Conservation (phyloP, 768 basidiomycete genomes). For the Suillus plorans region DNA sequence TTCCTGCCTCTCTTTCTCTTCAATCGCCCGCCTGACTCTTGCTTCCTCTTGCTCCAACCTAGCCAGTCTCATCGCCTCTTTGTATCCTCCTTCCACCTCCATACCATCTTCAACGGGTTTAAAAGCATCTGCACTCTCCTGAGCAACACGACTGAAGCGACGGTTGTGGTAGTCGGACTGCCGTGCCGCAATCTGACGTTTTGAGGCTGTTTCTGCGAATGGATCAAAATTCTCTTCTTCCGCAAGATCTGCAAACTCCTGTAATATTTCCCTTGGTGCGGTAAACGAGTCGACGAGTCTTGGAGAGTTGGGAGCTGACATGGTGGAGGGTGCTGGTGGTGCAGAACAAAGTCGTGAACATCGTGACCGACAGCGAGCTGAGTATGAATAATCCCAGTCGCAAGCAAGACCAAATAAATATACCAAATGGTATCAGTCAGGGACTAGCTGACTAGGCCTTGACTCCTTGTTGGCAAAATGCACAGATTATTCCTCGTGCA, state of each 20-base stretch:
- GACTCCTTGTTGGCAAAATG: background rate
- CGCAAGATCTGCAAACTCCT: constrained; percentile 91
- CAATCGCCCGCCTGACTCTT: constrained; percentile 78
- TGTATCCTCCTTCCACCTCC: constrained; percentile 85
- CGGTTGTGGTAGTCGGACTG: constrained; percentile 96
- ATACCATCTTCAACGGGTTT: constrained; percentile 63
- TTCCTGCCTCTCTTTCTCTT: constrained; percentile 83
- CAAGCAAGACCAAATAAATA: constrained; percentile 26
- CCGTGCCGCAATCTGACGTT: constrained; percentile 89
- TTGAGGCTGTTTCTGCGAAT: constrained; percentile 88
- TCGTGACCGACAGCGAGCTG: constrained; percentile 15
- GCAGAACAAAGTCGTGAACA: constrained; percentile 13
- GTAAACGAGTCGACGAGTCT: constrained; percentile 90
- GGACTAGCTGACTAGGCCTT: no score
- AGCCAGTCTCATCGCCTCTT: constrained; percentile 91
- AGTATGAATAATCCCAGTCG: constrained; percentile 29
- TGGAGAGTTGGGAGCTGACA: constrained; percentile 59
- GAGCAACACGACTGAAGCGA: constrained; percentile 81
- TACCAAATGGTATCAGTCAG: background rate
- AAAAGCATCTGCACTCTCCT: constrained; percentile 81
- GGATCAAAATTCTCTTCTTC: constrained; percentile 93
- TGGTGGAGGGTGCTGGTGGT: constrained; percentile 28
- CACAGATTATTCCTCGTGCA: background rate
- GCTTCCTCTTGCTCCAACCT: constrained; percentile 92
- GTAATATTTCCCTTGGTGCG: constrained; percentile 88